Base-by-base conservation (phyloP, 192 early-diverging fungal species). In the Glomus cerebriforme region DNA sequence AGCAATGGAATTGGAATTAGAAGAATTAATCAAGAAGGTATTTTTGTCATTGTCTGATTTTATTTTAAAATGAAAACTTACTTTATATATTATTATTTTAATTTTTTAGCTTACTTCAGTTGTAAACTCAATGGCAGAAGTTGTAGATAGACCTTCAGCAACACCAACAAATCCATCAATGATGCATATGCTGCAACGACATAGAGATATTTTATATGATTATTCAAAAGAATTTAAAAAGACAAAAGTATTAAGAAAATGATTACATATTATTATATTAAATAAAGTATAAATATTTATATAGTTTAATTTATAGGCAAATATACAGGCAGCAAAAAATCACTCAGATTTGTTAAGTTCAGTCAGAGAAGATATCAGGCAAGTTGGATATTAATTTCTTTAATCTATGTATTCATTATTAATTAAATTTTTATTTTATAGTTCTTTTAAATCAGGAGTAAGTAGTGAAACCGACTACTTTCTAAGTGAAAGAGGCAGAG, bases 191-290 rank as follows among this genome's bases (percentile, higher is more conserved):
- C 80, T 95, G 0, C 91, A 94, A 80, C 79, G 92, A 43, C 93
- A 95, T 74, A 85, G 90, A 29, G 92, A 95, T 68, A 94, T 93
- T 58, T 82, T 92, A 9, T 93, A 92, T 73, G 92, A 95, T 75
- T 94, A 91, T 79, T 88, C 87, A n/a, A 92, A 89, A 69, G 94
- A 95, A 75, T 94, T 92, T 81, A 87, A 90, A 71, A 90, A 88
- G 73, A 90, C 89, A 68, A 92, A 91, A 82, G 91, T 92, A 86
- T 34, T 59, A 73, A 34, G n/a, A 72, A 47, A 49, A 17, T 60
- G 19, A 43, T 26, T 7, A 35, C 15, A 27, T 35, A 54, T 47
- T 10, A 24, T 29, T 71, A 37, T 73, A 9, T 37, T 39, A 1
- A 63, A 37, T 37, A 67, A 35, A 60, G 32, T 17, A 39, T n/a